Conservation (phyloP, 768 basidiomycete species). For the Austroboletus festivus region DNA sequence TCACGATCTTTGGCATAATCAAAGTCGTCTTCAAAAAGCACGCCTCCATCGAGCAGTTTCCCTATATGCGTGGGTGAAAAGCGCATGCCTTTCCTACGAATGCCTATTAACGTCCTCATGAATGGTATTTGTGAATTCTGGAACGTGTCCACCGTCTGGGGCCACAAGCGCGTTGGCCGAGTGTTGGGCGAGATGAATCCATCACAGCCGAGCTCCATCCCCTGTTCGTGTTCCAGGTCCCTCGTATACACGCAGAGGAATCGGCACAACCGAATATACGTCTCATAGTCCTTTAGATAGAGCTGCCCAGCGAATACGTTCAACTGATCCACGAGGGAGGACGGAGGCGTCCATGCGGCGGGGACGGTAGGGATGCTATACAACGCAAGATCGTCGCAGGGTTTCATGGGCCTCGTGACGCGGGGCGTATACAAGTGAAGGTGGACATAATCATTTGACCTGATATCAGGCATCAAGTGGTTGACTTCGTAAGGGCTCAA, state of each 20-base stretch:
- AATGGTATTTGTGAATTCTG: slow-evolving; percentile 23
- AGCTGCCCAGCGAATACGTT: not conserved
- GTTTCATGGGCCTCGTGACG: not conserved
- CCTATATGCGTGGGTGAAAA: not conserved
- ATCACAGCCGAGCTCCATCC: slow-evolving; percentile 1
- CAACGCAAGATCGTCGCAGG: not conserved
- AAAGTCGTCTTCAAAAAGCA: not conserved
- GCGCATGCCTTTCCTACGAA: not conserved
- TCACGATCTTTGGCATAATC: not conserved
- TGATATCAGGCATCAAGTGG: slow-evolving; percentile 35
- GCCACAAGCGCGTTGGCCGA: slow-evolving; percentile 1
- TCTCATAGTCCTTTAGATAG: not conserved
- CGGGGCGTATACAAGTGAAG: not conserved
- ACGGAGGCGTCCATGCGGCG: not conserved
- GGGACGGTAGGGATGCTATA: not conserved
- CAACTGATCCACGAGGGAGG: not conserved
- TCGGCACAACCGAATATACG: not conserved
- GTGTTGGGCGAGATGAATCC: slow-evolving; percentile 15
- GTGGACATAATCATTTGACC: not conserved
- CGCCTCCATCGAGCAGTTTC: not conserved
- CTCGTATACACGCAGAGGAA: slow-evolving; percentile 6
- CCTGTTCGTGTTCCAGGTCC: slow-evolving; percentile 1
- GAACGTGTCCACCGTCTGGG: slow-evolving; percentile 20
- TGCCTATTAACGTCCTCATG: not conserved
- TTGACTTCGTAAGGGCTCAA: slow-evolving; percentile 31